These are phyloP conservation scores for Endothia cerciana DNA, from an alignment of 2,329 filamentous ascomycete species.

Conservation along the genomic window DNA sequence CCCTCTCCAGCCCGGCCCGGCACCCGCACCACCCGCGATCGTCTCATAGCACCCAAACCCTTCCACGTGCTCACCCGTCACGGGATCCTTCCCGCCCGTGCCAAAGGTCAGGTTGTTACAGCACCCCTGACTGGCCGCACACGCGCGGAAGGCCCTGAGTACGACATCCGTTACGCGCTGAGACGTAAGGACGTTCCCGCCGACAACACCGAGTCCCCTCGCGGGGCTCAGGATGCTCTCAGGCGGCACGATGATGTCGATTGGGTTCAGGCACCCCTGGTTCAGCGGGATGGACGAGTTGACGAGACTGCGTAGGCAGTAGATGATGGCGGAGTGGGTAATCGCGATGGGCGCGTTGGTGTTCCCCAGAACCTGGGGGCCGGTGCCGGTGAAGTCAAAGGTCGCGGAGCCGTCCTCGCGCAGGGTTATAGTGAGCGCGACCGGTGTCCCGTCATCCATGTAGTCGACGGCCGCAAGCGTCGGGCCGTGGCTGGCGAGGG, in stretches of 20 bases:
- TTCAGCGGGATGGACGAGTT: constrained; percentile 42
- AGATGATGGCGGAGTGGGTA: constrained; percentile 44
- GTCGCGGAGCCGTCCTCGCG: constrained; percentile 30
- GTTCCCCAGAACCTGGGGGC: constrained; percentile 41
- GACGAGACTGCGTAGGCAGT: constrained; percentile 41
- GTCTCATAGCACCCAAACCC: constrained; percentile 44
- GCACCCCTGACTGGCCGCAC: constrained; percentile 38
- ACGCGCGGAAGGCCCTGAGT: constrained; percentile 36
- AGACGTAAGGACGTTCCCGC: constrained; percentile 63
- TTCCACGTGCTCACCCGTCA: constrained; percentile 33
- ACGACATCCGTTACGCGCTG: constrained; percentile 39
- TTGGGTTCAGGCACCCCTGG: constrained; percentile 41
- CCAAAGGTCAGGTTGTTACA: constrained; percentile 40
- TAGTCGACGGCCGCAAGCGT: constrained; percentile 41
- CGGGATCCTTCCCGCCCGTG: constrained; percentile 37
- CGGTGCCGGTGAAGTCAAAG: constrained; percentile 37
- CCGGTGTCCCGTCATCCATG: constrained; percentile 46
- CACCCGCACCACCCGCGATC: constrained; percentile 40
- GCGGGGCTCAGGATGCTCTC: constrained; percentile 39
- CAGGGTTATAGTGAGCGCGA: constrained; percentile 41
- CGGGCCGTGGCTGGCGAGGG: constrained; percentile 53
- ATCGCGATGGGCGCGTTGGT: constrained; percentile 44
- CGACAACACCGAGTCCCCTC: constrained; percentile 37
- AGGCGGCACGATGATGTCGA: constrained; percentile 38
- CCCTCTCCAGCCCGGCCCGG: constrained; percentile 37